A percentile compares a stretch with the other conserved stretches of the same genome.
These are phyloP conservation scores for Phytophthora nicotianae DNA, from an alignment of 352 stramenopile species.

Conservation along the genomic window DNA sequence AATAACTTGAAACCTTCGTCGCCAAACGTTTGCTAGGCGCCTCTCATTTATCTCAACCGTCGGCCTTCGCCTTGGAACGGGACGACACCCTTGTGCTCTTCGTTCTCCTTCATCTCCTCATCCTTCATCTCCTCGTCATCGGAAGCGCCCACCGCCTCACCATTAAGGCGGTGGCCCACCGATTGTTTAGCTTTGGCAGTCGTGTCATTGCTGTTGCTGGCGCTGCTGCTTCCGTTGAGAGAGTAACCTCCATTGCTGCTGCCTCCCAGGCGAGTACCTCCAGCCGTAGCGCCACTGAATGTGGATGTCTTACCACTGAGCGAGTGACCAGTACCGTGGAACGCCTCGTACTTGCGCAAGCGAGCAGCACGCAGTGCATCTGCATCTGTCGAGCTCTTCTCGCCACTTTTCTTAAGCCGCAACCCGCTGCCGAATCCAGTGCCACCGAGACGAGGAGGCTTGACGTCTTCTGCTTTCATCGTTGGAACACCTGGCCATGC, in stretches of 20 bases:
- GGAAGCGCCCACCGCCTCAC: conserved; percentile 26
- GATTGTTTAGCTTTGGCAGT: conserved; percentile 21
- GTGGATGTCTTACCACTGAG: conserved; percentile 62
- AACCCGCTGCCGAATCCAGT: conserved; percentile 59
- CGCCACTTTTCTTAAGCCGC: conserved; percentile 71
- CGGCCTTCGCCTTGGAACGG: conserved; percentile 76
- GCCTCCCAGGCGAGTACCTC: conserved; percentile 32
- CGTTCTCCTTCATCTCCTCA: conserved; percentile 31
- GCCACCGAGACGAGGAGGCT: conserved; percentile 38
- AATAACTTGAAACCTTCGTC: conserved; percentile 26
- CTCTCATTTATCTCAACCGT: conserved; percentile 51
- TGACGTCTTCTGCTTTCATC: conserved; percentile 54
- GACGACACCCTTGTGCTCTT: conserved; percentile 38
- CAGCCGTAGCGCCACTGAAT: conserved; percentile 15
- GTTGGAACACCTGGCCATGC: conserved; percentile 60
- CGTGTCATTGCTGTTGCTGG: conserved; percentile 1
- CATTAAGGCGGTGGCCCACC: conserved; percentile 36
- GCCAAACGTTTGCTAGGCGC: conserved; percentile 10
- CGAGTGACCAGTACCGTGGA: conserved; percentile 81
- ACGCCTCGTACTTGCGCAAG: conserved; percentile 83
- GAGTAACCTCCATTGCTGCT: conserved; percentile 31
- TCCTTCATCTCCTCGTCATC: conserved; percentile 45
- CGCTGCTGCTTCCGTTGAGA: conserved; percentile 19
- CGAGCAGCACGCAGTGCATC: conserved; percentile 70
- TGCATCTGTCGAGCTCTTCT: conserved; percentile 64